A percentile compares a stretch with the other conserved stretches of the same genome.
phyloP scores from a whole-genome alignment of 2,329 filamentous ascomycete genomes.

The Xylariaceae sp. region DNA sequence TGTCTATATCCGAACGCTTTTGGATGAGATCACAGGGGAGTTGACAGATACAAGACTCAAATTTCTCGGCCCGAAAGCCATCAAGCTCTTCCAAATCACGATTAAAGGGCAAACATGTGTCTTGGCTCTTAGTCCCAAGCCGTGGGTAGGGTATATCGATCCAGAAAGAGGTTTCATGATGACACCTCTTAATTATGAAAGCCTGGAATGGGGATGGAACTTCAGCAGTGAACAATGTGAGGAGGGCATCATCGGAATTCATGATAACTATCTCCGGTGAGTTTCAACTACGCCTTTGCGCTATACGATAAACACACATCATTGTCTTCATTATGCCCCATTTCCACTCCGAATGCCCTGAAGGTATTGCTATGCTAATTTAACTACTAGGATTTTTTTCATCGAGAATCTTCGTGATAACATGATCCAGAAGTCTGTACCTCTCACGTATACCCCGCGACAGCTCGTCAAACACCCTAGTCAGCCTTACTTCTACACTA shows the following conservation, averaged over 20 bases:
- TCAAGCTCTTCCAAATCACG: conserved; percentile 88
- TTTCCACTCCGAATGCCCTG: too few species aligned
- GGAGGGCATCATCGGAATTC: conserved; percentile 92
- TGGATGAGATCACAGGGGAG: conserved; percentile 95
- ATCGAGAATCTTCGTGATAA: conserved; percentile 86
- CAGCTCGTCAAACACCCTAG: conserved; percentile 87
- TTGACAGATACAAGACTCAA: conserved; percentile 92
- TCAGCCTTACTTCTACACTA: conserved; percentile 87
- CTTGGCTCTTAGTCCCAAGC: conserved; percentile 84
- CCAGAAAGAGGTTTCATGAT: conserved; percentile 86
- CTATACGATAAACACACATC: too few species aligned
- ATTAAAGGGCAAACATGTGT: conserved; percentile 84
- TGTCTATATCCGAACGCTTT: conserved; percentile 90
- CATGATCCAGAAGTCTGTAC: conserved; percentile 81
- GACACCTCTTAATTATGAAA: conserved; percentile 85
- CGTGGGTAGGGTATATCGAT: conserved; percentile 96
- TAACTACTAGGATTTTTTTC: conserved; percentile 75
- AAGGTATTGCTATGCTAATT: conserved; percentile 77
- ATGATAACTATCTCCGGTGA: conserved; percentile 85
- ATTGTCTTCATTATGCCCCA: too few species aligned
- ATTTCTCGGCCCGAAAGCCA: conserved; percentile 88
- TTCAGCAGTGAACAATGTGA: conserved; percentile 94
- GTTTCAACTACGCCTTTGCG: too few species aligned
- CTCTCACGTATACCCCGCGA: conserved; percentile 87
- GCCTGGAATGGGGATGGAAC: conserved; percentile 92